phyloP scores from a whole-genome alignment of 192 early-diverging fungal species.

The Cetraspora pellucida region DNA sequence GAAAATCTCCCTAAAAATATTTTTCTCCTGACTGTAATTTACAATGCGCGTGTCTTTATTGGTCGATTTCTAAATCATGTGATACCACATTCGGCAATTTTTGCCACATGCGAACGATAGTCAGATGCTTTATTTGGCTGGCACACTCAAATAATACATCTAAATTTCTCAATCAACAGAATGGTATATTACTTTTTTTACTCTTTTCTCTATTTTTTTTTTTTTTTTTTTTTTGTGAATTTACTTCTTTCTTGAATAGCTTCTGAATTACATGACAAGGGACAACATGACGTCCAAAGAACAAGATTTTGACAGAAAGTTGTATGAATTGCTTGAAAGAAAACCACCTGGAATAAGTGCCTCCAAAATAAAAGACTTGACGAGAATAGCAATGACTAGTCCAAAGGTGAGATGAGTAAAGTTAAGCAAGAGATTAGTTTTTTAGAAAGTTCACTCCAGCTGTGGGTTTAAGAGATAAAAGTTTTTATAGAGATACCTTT shows the following conservation, averaged over 20 bases:
- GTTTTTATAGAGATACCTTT: neutral
- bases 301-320: constrained; percentile 44
- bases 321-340: constrained; percentile 44
- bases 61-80: no score
- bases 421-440: neutral
- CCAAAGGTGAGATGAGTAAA: constrained; percentile 36
- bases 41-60: no score
- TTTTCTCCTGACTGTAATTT: no score
- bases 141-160: neutral
- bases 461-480: neutral
- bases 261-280: neutral
- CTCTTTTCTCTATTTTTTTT: neutral
- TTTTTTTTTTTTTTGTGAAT: neutral
- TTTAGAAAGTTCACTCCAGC: neutral
- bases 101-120: no score
- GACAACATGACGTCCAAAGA: constrained; percentile 35
- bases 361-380: constrained; percentile 48
- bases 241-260: neutral
- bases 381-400: constrained; percentile 46
- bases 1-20: no score
- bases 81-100: no score
- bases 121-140: no score
- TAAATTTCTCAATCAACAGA: neutral
- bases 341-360: constrained; percentile 42
- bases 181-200: neutral